phyloP scores from a whole-genome alignment of 1,284 basidiomycete species.

The Heterobasidion parviporum region DNA sequence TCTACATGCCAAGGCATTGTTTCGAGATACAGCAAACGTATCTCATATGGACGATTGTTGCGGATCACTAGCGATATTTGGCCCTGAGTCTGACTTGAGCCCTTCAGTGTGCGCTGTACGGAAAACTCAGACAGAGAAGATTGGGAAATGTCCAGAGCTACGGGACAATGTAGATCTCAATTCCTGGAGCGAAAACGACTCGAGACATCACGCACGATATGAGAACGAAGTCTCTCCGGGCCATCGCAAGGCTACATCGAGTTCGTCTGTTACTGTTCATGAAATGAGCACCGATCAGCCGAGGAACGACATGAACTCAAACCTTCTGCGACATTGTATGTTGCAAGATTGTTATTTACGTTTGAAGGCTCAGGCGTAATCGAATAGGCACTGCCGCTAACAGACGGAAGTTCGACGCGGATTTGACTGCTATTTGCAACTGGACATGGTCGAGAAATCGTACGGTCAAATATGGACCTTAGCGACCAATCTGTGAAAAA shows the following conservation, averaged over 20 bases:
- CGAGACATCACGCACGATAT: constrained; percentile 42
- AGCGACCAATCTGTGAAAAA: constrained; percentile 67
- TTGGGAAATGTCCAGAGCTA: constrained; percentile 18
- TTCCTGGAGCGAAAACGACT: neutral
- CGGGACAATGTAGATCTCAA: too few relatives aligned
- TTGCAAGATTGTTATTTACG: constrained; percentile 24
- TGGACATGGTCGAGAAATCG: constrained; percentile 55
- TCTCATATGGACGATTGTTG: constrained; percentile 48
- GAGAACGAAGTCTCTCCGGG: constrained; percentile 40
- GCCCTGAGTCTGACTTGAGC: constrained; percentile 73
- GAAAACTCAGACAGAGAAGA: constrained; percentile 34
- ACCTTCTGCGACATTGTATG: constrained; percentile 46
- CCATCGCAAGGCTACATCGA: constrained; percentile 54
- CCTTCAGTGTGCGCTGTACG: constrained; percentile 65
- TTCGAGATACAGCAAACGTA: constrained; percentile 75
- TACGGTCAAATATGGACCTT: constrained; percentile 62
- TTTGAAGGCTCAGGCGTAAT: constrained; percentile 42
- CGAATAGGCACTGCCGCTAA: constrained; percentile 24
- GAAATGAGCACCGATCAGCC: constrained; percentile 7
- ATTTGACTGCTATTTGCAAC: constrained; percentile 47
- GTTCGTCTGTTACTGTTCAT: constrained; percentile 17
- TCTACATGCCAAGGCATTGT: constrained; percentile 91
- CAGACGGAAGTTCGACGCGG: constrained; percentile 36
- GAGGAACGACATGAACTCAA: constrained; percentile 12
- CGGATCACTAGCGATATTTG: constrained; percentile 61